A percentile compares a stretch with the other conserved stretches of the same genome.
These are phyloP conservation scores for Trichomonascaceae sp. DNA, from an alignment of 1,139 yeast genomes.

Conservation along the genomic window DNA sequence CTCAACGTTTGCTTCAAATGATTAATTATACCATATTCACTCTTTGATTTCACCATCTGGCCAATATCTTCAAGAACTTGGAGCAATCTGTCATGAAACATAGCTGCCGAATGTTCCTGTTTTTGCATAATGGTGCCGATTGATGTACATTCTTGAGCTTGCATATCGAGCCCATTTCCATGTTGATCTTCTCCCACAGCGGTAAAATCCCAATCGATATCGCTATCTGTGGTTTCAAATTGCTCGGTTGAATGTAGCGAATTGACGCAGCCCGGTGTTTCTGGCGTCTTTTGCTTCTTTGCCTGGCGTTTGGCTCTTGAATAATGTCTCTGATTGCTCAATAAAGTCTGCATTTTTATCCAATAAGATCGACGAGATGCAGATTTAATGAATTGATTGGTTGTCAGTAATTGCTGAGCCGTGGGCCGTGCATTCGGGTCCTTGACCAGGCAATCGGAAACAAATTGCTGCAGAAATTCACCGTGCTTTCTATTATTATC, in stretches of 20 bases:
- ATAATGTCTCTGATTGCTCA: not conserved
- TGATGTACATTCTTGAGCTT: not conserved
- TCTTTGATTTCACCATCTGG: not conserved
- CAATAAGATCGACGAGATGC: not conserved
- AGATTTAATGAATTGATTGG: conserved; percentile 1
- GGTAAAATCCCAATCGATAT: not conserved
- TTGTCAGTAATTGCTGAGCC: conserved; percentile 21
- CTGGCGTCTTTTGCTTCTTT: not conserved
- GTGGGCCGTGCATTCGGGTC: conserved; percentile 45
- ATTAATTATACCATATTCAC: not conserved
- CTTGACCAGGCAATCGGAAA: conserved; percentile 51
- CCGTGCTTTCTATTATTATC: conserved; percentile 22
- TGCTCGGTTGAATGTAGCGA: not conserved
- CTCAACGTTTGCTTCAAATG: not conserved
- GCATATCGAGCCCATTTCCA: not conserved
- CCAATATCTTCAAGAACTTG: not conserved
- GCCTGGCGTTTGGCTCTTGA: not conserved
- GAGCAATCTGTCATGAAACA: not conserved
- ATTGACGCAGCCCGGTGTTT: not conserved
- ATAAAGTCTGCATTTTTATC: not conserved
- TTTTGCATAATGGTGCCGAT: not conserved
- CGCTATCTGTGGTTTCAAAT: not conserved
- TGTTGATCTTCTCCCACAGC: not conserved
- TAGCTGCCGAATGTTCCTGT: not conserved
- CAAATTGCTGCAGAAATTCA: conserved; percentile 53